Evolutionary conservation across 345 rosid genomes (phyloP).

Genomic region (Aquilaria yunnanensis): DNA sequence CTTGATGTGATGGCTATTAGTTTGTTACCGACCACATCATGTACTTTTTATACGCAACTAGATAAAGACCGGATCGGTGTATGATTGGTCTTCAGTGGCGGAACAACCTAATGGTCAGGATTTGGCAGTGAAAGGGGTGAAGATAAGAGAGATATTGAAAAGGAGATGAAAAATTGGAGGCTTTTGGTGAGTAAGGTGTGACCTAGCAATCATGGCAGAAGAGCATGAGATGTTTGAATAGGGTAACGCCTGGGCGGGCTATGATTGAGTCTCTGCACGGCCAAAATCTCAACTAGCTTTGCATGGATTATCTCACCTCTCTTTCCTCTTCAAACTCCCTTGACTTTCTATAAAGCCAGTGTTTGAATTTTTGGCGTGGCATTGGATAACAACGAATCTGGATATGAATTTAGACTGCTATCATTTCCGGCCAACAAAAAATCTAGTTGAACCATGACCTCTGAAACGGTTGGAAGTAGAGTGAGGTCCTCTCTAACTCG

Average conservation of each 20-base stretch:
- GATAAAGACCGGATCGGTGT: background rate
- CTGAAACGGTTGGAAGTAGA: too few relatives aligned
- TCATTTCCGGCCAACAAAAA: background rate
- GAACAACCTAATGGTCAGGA: background rate
- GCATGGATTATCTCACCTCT: background rate
- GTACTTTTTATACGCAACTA: background rate
- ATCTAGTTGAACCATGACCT: too few relatives aligned
- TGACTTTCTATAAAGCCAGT: background rate
- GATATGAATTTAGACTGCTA: background rate
- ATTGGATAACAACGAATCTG: background rate
- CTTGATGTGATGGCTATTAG: constrained; percentile 9
- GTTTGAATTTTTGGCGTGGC: background rate
- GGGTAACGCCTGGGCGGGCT: constrained; percentile 1
- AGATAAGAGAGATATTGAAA: background rate
- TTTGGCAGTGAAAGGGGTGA: background rate
- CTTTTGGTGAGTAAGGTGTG: background rate
- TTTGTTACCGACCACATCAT: background rate
- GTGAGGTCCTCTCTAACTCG: too few relatives aligned
- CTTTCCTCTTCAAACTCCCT: background rate
- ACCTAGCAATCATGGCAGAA: constrained; percentile 1
- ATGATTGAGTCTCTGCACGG: constrained; percentile 2
- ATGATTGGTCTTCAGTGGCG: too few relatives aligned
- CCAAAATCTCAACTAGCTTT: background rate
- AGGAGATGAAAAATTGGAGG: background rate
- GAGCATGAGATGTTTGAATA: background rate